Conservation (phyloP, 2,329 filamentous ascomycete species). For the Chaetothyriales sp. region DNA sequence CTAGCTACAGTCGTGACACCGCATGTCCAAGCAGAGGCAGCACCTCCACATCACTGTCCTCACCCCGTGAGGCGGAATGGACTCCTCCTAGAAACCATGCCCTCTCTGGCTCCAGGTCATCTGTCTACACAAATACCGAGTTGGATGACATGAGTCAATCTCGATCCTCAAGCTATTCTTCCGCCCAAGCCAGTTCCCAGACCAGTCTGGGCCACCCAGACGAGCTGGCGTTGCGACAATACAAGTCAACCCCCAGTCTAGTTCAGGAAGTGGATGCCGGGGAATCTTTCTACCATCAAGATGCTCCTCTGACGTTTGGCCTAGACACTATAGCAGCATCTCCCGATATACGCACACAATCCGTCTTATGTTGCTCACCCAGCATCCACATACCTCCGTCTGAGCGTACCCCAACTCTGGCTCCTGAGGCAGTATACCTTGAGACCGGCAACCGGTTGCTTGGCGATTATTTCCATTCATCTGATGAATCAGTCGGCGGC, state of each 20-base stretch:
- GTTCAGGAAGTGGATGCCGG: background rate
- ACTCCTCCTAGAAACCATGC: background rate
- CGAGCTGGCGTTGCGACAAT: background rate
- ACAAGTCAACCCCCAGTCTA: background rate
- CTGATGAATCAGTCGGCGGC: background rate
- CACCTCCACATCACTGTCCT: conserved; percentile 28
- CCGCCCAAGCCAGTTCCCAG: conserved; percentile 5
- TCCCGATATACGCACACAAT: background rate
- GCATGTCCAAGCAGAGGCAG: conserved; percentile 1
- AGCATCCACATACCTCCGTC: background rate
- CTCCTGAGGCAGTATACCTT: background rate
- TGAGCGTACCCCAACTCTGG: background rate
- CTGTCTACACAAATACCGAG: conserved; percentile 3
- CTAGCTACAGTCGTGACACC: background rate
- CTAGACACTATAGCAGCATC: background rate
- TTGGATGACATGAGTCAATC: background rate
- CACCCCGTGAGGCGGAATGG: conserved; percentile 19
- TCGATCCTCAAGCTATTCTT: background rate
- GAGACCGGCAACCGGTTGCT: background rate
- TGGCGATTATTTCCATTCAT: background rate
- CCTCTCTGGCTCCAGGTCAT: conserved; percentile 3
- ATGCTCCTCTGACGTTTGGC: background rate
- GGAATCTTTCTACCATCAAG: background rate
- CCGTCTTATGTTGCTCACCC: background rate
- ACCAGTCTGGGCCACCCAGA: conserved; percentile 4